Base-by-base conservation (phyloP, 305 asterid genomes). In the Galium porrigens region DNA sequence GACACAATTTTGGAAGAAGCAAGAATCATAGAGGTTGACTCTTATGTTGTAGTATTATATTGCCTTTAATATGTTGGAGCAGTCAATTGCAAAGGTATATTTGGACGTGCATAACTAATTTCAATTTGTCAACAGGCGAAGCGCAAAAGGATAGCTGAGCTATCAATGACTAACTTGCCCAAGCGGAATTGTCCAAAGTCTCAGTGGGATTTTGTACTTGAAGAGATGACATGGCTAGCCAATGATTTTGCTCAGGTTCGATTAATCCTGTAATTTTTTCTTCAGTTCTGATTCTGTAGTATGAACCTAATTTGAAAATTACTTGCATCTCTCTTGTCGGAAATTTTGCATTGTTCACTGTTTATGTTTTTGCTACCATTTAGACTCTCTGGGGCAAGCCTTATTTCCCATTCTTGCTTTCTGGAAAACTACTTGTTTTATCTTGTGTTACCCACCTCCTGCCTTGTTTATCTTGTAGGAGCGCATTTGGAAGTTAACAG, bases 141-240 rank as follows among this genome's bases (percentile, higher is more conserved):
- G 71, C 90, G 78, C 69, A 87, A 80, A 77, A 86, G 86, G 79
- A 87, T 88, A 15, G 67, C 79, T 49, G 89, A 85, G 74, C 75
- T 94, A 75, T 86, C 89, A 58, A 57, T 69, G 73, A 68, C 73
- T 62, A 77, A 75, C 69, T 71, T 75, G 64, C 81, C 87, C 1
- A 29, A 11, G 56, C 67, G 75, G 72, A 65, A 69, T 73, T 73
- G 57, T 30, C 79, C 52, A 42, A 90, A 82, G 70, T 82, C 95
- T 79, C 96, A 79, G 27, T 94, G 99, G 99, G 88, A 80, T 79
- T 86, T 68, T 80, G 94, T 94, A 66, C 85, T 94, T 68, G 97
- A 94, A 76, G 99, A 94, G 83, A 90, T 94, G 95, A 76, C 89
- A 64, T 94, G 99, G 99, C 65, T 94, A 78, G 97, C 99, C 59